These are phyloP conservation scores for Coemansia sp. DNA, from an alignment of 192 early-diverging fungal genomes.

Conservation along the genomic window DNA sequence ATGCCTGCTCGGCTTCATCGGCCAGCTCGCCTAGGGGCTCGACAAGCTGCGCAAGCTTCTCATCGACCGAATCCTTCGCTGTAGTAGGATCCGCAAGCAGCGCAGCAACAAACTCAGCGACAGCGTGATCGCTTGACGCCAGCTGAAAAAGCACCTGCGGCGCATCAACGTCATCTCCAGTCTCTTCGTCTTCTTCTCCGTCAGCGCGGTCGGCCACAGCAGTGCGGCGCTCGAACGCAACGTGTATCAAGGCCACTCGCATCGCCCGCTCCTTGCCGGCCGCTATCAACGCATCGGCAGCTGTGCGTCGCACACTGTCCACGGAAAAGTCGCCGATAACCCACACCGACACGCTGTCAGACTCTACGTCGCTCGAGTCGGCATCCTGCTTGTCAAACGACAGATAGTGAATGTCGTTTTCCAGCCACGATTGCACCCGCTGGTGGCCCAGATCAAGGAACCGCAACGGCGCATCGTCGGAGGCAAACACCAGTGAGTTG, in stretches of 20 bases:
- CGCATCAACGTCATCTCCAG: slow-evolving; percentile 23
- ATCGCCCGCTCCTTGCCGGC: slow-evolving; percentile 18
- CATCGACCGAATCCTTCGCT: background rate
- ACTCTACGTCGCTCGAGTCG: background rate
- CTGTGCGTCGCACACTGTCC: slow-evolving; percentile 51
- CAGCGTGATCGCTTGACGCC: background rate
- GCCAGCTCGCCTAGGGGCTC: slow-evolving; percentile 6
- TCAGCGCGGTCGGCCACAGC: slow-evolving; percentile 1
- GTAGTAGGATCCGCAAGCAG: background rate
- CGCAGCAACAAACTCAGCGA: slow-evolving; percentile 3
- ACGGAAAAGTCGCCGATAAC: slow-evolving; percentile 57
- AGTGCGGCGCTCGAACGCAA: background rate
- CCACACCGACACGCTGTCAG: slow-evolving; percentile 19
- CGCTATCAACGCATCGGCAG: slow-evolving; percentile 50
- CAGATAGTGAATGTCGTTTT: slow-evolving; percentile 20
- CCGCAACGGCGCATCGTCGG: slow-evolving; percentile 40
- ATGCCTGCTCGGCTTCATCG: slow-evolving; percentile 16
- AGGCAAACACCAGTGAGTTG: slow-evolving; percentile 51
- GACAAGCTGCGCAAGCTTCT: background rate
- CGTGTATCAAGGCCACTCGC: slow-evolving; percentile 36
- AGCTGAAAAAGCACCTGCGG: slow-evolving; percentile 36
- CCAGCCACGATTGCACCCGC: slow-evolving; percentile 18
- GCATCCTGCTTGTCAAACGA: background rate
- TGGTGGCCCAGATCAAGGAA: slow-evolving; percentile 13
- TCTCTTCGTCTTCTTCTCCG: slow-evolving; percentile 20